These are phyloP conservation scores for Acmispon strigosus DNA, from an alignment of 306 rosid species.

Conservation along the genomic window DNA sequence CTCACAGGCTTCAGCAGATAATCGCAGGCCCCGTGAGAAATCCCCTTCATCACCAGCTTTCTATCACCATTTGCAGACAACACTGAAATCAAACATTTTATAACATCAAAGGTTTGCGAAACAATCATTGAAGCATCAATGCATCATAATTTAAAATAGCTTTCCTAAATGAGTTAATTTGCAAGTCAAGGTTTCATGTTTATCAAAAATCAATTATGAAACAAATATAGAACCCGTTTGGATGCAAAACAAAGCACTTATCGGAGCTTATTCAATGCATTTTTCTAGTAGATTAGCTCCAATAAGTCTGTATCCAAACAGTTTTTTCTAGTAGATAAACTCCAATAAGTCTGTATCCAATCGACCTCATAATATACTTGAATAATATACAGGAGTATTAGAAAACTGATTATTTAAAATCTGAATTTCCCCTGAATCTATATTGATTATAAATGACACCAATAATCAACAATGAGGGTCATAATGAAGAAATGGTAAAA, in stretches of 20 bases:
- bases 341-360: too few species aligned
- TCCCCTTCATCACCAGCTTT: constrained; percentile 93
- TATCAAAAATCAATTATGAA: background rate
- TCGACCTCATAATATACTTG: background rate
- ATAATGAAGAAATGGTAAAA: background rate
- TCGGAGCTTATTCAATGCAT: too few species aligned
- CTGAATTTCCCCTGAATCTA: background rate
- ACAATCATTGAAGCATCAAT: background rate
- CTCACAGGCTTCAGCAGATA: constrained; percentile 94
- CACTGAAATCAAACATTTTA: constrained; percentile 49
- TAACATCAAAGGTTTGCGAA: background rate
- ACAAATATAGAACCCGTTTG: too few species aligned
- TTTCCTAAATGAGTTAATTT: background rate
- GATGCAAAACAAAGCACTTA: too few species aligned
- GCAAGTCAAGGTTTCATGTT: background rate
- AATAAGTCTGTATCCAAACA: too few species aligned
- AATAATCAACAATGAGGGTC: background rate
- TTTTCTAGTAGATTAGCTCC: too few species aligned
- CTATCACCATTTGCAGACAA: constrained; percentile 79
- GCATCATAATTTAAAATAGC: background rate
- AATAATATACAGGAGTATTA: background rate
- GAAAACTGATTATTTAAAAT: constrained; percentile 10
- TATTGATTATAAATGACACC: background rate
- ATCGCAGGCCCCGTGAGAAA: constrained; percentile 96
- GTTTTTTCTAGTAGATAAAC: too few species aligned